Conservation (phyloP, 345 rosid species). For the Streptanthus diversifolius region DNA sequence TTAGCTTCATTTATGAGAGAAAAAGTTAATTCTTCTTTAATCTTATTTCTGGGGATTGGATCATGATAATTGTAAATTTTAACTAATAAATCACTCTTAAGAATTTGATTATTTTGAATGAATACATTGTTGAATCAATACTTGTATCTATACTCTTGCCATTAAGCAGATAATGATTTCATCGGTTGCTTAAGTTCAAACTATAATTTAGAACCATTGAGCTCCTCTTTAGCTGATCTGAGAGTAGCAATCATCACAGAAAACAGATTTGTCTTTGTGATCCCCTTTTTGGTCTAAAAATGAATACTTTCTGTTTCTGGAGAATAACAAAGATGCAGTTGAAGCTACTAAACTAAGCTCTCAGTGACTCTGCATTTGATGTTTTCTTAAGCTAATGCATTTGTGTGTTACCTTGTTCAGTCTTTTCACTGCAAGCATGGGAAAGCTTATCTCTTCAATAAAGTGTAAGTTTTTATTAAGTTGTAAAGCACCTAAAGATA, state of each 20-base stretch:
- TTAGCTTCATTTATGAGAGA: background rate
- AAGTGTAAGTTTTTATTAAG: conserved; percentile 82
- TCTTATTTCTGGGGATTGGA: background rate
- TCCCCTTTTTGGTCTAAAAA: background rate
- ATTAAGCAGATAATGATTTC: background rate
- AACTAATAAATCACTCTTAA: background rate
- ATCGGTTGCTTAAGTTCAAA: background rate
- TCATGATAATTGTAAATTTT: background rate
- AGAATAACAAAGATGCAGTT: background rate
- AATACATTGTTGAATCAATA: conserved; percentile 2
- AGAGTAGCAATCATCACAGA: background rate
- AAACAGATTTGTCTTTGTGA: background rate
- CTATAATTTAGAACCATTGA: conserved; percentile 1
- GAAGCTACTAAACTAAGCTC: background rate
- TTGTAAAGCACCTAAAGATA: conserved; percentile 1
- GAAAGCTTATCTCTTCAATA: conserved; percentile 92
- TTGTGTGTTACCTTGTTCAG: conserved; percentile 41
- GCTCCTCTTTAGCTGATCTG: background rate
- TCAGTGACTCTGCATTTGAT: background rate
- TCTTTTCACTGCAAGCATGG: conserved; percentile 88
- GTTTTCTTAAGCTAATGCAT: conserved; percentile 16
- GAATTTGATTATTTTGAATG: background rate
- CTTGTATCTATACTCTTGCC: background rate
- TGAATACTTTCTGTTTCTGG: conserved; percentile 2
- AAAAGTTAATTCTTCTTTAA: background rate